These are phyloP conservation scores for Vararia minispora DNA, from an alignment of 768 basidiomycete genomes.

Conservation along the genomic window DNA sequence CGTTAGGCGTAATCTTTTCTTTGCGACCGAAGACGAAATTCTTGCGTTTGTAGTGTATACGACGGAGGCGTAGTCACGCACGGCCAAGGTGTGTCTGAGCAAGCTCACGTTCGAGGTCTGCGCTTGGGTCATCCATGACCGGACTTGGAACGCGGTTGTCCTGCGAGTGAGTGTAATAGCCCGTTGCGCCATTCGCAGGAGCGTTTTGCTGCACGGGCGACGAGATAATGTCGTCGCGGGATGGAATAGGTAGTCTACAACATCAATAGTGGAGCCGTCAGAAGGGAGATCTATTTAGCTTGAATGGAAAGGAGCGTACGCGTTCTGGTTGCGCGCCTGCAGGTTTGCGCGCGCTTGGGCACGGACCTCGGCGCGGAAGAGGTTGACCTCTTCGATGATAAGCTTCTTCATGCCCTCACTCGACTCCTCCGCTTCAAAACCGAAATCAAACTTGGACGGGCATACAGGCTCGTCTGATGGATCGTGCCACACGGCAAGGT, in stretches of 20 bases:
- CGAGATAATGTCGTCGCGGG: conserved; percentile 70
- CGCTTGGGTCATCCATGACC: conserved; percentile 76
- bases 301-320: conserved; percentile 26
- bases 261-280: not conserved
- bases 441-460: conserved; percentile 84
- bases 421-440: conserved; percentile 92
- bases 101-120: conserved; percentile 79
- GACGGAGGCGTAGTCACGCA: too few species aligned
- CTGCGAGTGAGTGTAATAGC: conserved; percentile 41
- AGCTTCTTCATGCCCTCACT: conserved; percentile 96
- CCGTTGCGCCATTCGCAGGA: conserved; percentile 56
- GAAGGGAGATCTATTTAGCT: not conserved
- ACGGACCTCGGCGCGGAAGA: conserved; percentile 85
- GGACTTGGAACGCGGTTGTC: conserved; percentile 46
- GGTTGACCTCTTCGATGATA: conserved; percentile 86
- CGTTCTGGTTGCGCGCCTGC: conserved; percentile 69
- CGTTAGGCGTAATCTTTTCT: too few species aligned
- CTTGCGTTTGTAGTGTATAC: too few species aligned
- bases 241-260: conserved; percentile 63
- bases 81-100: conserved; percentile 50
- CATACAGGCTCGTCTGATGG: conserved; percentile 89
- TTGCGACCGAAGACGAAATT: too few species aligned
- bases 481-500: conserved; percentile 96
- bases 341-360: conserved; percentile 65
- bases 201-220: conserved; percentile 60